Base-by-base conservation (phyloP, 2,329 filamentous ascomycete genomes). In the Bretziella fagacearum region DNA sequence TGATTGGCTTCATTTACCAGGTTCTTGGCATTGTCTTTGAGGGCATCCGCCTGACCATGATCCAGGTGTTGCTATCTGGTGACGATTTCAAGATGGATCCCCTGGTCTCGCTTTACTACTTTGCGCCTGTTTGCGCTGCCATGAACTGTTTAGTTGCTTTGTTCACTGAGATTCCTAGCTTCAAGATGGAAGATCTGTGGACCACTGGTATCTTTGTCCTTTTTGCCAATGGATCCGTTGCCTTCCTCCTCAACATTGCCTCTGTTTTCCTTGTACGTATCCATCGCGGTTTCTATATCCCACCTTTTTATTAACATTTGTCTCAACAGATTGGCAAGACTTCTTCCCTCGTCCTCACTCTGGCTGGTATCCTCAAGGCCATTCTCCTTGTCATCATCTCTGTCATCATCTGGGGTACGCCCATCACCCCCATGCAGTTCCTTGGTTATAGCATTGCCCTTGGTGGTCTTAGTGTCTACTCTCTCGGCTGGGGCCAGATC, bases 101-200 rank as follows among this genome's bases (percentile, higher is more conserved):
- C 29, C 71, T 93, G 29, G 84, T 91, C 52, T 84, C 82, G 26
- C 72, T 93, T 18, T 93, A 93, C 70, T 93, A 93, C 68, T 93
- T 84, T 59, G 85, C 84, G 1, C 84, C 84, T 4, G 78, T 85
- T 42, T 93, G 84, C 63, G 81, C 83, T 42, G 63, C 79, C 56
- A 85, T 86, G 77, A 93, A 93, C 64, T 67, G 80, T 48, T 55
- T 80, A 30, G 75, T 84, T 27, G 76, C 80, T 52, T 60, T 84
- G 49, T 66, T 81, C 54, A 67, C 75, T n/a, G 84, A 93, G 63
- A 60, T 81, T 2, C 74, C 74, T 29, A 66, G 59, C 30, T 75
- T 93, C 63, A 69, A 74, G 40, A 69, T 78, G 63, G 71, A 65
- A 36, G 77, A 87, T 54, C 65, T 86, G 53, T 68, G 74, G 56